Conservation (phyloP, 164 flowering plant genomes). For the Pachysandra terminalis region DNA sequence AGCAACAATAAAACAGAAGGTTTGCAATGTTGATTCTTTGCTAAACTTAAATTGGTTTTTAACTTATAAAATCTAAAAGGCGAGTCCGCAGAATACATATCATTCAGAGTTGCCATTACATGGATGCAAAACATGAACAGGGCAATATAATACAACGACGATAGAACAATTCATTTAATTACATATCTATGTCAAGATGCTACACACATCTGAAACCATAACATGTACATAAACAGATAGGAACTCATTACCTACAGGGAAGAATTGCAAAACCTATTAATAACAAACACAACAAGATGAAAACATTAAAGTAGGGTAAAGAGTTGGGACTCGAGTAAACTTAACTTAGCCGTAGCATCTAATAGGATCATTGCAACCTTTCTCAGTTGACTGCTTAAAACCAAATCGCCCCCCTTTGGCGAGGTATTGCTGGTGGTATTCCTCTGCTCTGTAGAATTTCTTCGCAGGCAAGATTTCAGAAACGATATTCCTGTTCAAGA, state of each 20-base stretch:
- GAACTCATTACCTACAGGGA: not conserved
- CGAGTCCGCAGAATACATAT: no score
- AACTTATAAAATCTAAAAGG: no score
- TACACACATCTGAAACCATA: no score
- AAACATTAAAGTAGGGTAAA: not conserved
- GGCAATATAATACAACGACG: no score
- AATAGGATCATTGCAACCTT: constrained; percentile 63
- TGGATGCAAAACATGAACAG: not conserved
- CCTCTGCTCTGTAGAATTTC: constrained; percentile 56
- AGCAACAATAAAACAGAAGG: no score
- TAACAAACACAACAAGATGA: not conserved
- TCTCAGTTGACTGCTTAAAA: constrained; percentile 44
- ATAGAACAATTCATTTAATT: not conserved
- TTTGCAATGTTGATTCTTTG: no score
- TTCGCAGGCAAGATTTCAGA: constrained; percentile 90
- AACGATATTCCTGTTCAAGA: constrained; percentile 54
- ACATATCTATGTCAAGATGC: not conserved
- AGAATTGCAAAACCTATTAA: not conserved
- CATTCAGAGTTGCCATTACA: no score
- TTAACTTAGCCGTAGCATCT: constrained; percentile 52
- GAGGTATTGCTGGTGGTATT: constrained; percentile 50
- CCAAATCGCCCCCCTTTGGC: constrained; percentile 68
- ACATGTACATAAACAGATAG: no score
- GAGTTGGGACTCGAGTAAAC: not conserved
- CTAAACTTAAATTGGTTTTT: no score